phyloP scores from a whole-genome alignment of 2,329 filamentous ascomycete species.

The Fusarium veterinarium region DNA sequence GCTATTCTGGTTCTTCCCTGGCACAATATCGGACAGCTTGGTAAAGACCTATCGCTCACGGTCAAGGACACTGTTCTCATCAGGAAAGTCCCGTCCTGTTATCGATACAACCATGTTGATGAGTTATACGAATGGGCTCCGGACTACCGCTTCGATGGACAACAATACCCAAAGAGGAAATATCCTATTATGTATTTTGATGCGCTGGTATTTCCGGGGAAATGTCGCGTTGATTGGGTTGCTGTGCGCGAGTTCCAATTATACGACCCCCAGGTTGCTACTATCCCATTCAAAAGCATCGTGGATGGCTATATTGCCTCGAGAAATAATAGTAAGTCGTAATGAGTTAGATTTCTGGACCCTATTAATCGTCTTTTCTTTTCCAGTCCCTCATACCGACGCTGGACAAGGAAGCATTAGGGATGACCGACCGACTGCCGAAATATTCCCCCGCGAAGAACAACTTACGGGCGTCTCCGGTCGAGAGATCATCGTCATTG shows the following conservation, averaged over 20 bases:
- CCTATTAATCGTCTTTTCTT: fast-evolving
- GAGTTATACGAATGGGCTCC: background rate
- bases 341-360: fast-evolving
- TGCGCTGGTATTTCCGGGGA: background rate
- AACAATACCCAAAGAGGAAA: background rate
- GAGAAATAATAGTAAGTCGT: fast-evolving
- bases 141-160: background rate
- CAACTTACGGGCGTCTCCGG: fast-evolving
- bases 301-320: background rate
- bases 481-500: background rate
- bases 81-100: background rate
- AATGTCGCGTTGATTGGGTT: constrained; percentile 9
- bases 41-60: background rate
- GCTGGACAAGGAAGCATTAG: no score
- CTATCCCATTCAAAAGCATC: background rate
- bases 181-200: constrained; percentile 26
- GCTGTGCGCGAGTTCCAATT: background rate
- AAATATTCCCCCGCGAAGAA: background rate
- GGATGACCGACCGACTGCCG: background rate
- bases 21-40: fast-evolving
- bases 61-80: background rate
- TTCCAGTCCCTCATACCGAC: fast-evolving
- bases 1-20: background rate
- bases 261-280: background rate
- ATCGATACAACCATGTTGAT: background rate